Base-by-base conservation (phyloP, 202 grass and related monocot genomes). In the Elaeis oleifera region DNA sequence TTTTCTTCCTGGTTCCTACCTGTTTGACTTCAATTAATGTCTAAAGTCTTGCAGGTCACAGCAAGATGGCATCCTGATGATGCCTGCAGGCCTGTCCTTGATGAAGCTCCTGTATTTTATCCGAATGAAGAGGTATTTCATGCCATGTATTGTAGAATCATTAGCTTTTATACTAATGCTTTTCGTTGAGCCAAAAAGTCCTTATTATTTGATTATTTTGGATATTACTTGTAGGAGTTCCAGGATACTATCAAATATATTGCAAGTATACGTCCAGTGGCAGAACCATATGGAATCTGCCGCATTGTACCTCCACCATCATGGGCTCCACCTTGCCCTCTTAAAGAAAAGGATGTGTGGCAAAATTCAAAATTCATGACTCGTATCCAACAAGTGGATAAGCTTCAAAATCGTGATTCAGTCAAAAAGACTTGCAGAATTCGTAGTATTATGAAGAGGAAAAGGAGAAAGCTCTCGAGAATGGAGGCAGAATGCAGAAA, bases 61-160 rank as follows among this genome's bases (percentile, higher is more conserved):
- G 71, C 79, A 44, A 77, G 74, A 73, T 82, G 79, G 79, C 67
- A 13, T 51, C 74, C 73, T 24, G 52, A 73, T 8, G 73, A 54
- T 65, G 70, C 68, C 2, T 29, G 56, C 3, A 73, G 39, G 16
- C 68, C 60, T 51, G 18, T 61, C 51, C 68, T 82, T 68, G 74
- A 77, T 21, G 73, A 82, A 68, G 79, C 73, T 68, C 73, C 63
- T 57, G 73, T 82, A 13, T 82, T 77, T 60, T 70, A 82, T 61
- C 79, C 79, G n/a, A 77, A 44, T 24, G 63, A 82, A 63, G 79
- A 82, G 79, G 79, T 81, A 26, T 17, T 29, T 56, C 8, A 13
- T 29, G 24, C 36, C 56, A 3, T 56, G n/a, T 39, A 16, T 56
- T 23, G 9, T 28, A n/a, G 14, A 26, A 64, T 54, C 4, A 16